Conservation (phyloP, 176 grass and related monocot species). For the Bolboschoenus planiculmis region DNA sequence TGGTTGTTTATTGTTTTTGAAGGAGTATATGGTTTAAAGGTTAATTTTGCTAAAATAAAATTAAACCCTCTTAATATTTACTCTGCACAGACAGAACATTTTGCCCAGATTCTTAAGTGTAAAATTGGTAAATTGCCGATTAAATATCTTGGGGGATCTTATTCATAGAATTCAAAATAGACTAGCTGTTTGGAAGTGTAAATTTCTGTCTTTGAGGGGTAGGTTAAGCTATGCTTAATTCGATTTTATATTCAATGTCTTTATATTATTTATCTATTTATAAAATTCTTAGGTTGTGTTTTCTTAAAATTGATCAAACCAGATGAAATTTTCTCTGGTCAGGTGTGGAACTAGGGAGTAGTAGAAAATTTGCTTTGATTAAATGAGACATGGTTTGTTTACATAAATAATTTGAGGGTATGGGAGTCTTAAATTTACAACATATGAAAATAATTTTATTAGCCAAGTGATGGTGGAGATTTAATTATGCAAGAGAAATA, state of each 20-base stretch:
- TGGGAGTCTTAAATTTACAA: neutral
- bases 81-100: neutral
- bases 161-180: neutral
- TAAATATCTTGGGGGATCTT: neutral
- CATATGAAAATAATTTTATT: neutral
- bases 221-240: neutral
- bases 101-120: neutral
- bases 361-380: neutral
- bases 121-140: neutral
- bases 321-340: neutral
- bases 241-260: neutral
- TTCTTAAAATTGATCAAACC: neutral
- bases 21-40: neutral
- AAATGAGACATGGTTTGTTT: neutral
- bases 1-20: neutral
- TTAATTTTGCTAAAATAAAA: neutral
- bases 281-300: neutral
- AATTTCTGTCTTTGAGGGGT: neutral
- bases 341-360: neutral
- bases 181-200: neutral
- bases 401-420: neutral
- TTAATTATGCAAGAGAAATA: too few species aligned
- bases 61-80: neutral
- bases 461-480: neutral
- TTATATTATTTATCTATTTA: neutral